phyloP scores from a whole-genome alignment of 2,329 filamentous ascomycete genomes.

The Xylaria digitata region DNA sequence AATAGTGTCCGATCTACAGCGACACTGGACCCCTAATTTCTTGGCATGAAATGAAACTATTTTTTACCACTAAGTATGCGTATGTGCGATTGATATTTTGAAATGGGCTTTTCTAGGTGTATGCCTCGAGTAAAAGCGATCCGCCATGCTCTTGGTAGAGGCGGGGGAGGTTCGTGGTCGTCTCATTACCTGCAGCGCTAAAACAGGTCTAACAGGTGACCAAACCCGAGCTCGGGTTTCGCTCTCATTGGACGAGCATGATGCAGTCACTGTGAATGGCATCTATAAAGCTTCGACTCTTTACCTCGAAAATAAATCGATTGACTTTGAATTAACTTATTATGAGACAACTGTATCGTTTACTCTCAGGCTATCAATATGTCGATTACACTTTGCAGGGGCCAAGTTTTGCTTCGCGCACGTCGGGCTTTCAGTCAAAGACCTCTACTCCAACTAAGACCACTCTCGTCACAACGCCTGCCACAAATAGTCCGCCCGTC shows the following conservation, averaged over 20 bases:
- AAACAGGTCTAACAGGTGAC: constrained; percentile 27
- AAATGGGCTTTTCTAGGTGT: neutral
- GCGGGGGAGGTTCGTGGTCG: constrained; percentile 22
- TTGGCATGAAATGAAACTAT: constrained; percentile 1
- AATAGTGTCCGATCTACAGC: constrained; percentile 49
- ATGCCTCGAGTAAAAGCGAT: neutral
- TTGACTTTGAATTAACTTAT: neutral
- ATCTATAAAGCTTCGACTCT: constrained; percentile 28
- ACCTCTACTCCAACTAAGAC: constrained; percentile 20
- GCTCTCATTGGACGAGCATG: constrained; percentile 30
- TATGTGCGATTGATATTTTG: neutral
- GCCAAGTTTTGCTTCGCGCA: constrained; percentile 22
- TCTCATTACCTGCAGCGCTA: constrained; percentile 26
- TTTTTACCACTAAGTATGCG: neutral
- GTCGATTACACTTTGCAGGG: constrained; percentile 21
- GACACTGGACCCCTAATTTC: constrained; percentile 42
- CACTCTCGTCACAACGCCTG: constrained; percentile 29
- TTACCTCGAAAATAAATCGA: constrained; percentile 11
- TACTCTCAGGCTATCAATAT: constrained; percentile 14
- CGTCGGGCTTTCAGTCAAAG: constrained; percentile 6
- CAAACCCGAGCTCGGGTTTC: constrained; percentile 51
- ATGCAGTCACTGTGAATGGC: constrained; percentile 1
- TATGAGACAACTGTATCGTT: neutral
- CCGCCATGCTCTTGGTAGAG: constrained; percentile 1
- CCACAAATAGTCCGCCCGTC: constrained; percentile 43